Base-by-base conservation (phyloP, 2,329 filamentous ascomycete genomes). In the Aspergillus vadensis region DNA sequence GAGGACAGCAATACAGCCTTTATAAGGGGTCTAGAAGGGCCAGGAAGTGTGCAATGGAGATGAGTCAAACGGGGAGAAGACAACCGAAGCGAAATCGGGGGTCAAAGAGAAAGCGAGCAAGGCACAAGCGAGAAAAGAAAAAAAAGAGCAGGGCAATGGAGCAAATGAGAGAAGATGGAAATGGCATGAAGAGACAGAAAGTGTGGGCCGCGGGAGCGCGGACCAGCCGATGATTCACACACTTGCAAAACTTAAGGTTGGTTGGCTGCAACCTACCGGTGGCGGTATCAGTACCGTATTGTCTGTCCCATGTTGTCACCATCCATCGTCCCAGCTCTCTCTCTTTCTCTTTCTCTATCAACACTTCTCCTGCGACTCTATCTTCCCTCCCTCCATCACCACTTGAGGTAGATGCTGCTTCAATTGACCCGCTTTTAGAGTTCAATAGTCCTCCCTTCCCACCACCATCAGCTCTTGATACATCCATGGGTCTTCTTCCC, bases 281-380 rank as follows among this genome's bases (percentile, higher is more conserved):
- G 47, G 47, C 47, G 47, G n/a, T 50, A 30, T n/a, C 47, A 17
- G n/a, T 50, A 50, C 47, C 47, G 47, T 50, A 50, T 50, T 36
- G 25, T 27, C 25, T 27, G 25, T 27, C 25, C 25, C 25, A 27
- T 8, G 7, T 8, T 36, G 32, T 36, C 32, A 36, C 32, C 32
- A 15, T 36, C 32, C 32, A 36, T 36, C 32, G 30, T 32, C 30
- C 27, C 30, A 32, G n/a, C 23, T 30, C 27, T 5, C 12, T 36
- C 32, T 36, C 32, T 36, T 3, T 36, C 27, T 30, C 27, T 30
- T 7, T 9, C 27, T 30, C 32, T 36, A 36, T 36, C 32, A 36
- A 14, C 32, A 14, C 27, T 30, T 32, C 27, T 30, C 27, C 27
- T 30, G 8, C 27, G 27, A 32, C 30, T 14, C 30, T 32, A 12